Percentiles rank a stretch among this genome's conserved stretches.
Evolutionary conservation across 495 filamentous ascomycete genomes (phyloP).

Genomic region (Lindgomyces ingoldianus): DNA sequence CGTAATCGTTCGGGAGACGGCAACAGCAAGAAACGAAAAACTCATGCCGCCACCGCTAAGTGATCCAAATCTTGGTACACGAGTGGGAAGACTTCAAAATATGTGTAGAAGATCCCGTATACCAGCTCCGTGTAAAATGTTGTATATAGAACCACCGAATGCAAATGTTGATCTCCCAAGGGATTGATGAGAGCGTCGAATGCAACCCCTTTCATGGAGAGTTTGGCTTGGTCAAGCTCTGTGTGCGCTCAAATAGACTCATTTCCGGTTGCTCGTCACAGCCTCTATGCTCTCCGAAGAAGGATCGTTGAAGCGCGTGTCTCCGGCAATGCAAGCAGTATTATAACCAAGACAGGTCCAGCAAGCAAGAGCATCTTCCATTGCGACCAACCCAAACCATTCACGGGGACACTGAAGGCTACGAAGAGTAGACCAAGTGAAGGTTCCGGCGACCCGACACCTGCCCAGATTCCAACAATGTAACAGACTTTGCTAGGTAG

Average conservation of each 20-base stretch:
- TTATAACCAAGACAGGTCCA: conserved; percentile 47
- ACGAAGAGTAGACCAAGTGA: conserved; percentile 61
- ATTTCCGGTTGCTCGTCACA: conserved; percentile 48
- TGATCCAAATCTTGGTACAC: conserved; percentile 65
- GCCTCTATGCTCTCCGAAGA: conserved; percentile 55
- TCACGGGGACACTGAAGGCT: conserved; percentile 59
- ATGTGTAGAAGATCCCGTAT: conserved; percentile 53
- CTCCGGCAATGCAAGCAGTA: conserved; percentile 58
- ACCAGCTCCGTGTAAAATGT: not conserved
- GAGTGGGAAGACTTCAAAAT: conserved; percentile 58
- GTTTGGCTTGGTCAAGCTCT: conserved; percentile 46
- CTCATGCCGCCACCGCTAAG: conserved; percentile 62
- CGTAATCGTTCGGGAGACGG: conserved; percentile 58
- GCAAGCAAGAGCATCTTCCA: conserved; percentile 52
- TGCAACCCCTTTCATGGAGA: conserved; percentile 49
- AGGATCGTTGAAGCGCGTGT: conserved; percentile 55
- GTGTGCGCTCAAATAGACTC: conserved; percentile 32
- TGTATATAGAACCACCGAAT: conserved; percentile 54
- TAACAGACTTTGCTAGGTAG: conserved; percentile 54
- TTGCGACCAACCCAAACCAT: conserved; percentile 44
- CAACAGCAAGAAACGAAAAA: conserved; percentile 61
- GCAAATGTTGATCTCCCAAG: conserved; percentile 51
- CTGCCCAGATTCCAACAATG: conserved; percentile 53
- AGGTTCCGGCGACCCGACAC: conserved; percentile 47
- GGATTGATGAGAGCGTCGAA: conserved; percentile 62